Conservation (phyloP, 306 rosid species). For the Prinsepia uniflora region DNA sequence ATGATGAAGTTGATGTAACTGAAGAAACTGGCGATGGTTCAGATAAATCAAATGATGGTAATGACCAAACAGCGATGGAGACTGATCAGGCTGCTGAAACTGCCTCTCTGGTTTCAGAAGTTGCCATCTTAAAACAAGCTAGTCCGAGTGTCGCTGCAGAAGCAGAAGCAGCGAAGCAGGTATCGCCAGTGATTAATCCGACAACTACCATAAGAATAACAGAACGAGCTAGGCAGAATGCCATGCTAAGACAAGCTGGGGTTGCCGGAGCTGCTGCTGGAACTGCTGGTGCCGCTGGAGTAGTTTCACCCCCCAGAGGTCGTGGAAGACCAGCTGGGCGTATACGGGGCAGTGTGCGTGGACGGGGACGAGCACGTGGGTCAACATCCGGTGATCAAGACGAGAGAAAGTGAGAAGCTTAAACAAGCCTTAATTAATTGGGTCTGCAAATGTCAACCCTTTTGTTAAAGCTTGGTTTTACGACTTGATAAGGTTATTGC, state of each 20-base stretch:
- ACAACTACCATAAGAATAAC: slow-evolving; percentile 56
- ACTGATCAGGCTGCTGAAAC: slow-evolving; percentile 52
- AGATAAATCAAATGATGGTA: slow-evolving; percentile 60
- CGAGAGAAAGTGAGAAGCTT: neutral
- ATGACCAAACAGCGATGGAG: slow-evolving; percentile 44
- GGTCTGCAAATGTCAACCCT: no score
- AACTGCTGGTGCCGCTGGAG: no score
- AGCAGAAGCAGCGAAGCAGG: slow-evolving; percentile 44
- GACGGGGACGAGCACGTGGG: slow-evolving; percentile 53
- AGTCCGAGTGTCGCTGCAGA: slow-evolving; percentile 37
- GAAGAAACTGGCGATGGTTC: slow-evolving; percentile 72
- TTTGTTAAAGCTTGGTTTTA: no score
- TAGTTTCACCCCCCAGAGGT: slow-evolving; percentile 41
- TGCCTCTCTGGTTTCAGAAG: slow-evolving; percentile 36
- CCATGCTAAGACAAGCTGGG: slow-evolving; percentile 65
- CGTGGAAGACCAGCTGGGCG: slow-evolving; percentile 65
- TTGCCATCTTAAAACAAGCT: slow-evolving; percentile 33
- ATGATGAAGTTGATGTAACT: slow-evolving; percentile 53
- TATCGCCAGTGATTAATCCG: slow-evolving; percentile 40
- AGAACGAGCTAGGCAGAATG: slow-evolving; percentile 65
- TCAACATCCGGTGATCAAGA: slow-evolving; percentile 46
- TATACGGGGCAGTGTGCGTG: slow-evolving; percentile 33
- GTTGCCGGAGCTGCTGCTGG: slow-evolving; percentile 11
- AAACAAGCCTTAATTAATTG: no score
- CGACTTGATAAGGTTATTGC: neutral